A percentile compares a stretch with the other conserved stretches of the same genome.
Evolutionary conservation across 83 land plant genomes (phyloP).

Genomic region (Thuja plicata): DNA sequence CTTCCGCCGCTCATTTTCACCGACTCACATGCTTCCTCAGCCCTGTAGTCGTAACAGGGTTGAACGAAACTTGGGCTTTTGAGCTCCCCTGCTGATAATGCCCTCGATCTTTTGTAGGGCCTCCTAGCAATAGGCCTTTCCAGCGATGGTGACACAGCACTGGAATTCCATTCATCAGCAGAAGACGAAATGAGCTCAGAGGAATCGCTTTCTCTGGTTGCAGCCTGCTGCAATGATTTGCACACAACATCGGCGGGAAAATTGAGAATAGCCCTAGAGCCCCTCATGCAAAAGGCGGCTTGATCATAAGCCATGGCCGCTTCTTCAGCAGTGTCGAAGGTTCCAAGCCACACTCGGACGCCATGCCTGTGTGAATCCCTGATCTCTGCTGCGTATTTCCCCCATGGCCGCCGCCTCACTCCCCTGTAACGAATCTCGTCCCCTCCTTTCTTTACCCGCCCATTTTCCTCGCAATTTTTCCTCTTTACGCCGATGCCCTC

Average conservation of each 20-base stretch:
- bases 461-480: neutral
- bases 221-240: neutral
- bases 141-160: neutral
- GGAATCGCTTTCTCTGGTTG: neutral
- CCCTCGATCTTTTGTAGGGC: neutral
- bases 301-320: conserved; percentile 11
- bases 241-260: neutral
- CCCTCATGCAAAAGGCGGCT: neutral
- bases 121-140: neutral
- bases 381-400: conserved; percentile 9
- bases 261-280: neutral
- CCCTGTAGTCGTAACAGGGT: too few species aligned
- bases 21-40: too few species aligned
- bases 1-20: too few species aligned
- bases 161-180: neutral
- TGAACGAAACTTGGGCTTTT: too few species aligned
- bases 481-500: neutral
- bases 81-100: neutral
- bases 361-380: conserved; percentile 1
- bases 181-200: neutral
- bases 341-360: neutral
- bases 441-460: neutral
- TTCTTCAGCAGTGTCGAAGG: neutral
- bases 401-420: conserved; percentile 9
- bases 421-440: neutral